Evolutionary conservation across 208 protist genomes (phyloP).

Genomic region (Trypanosoma lewisi): DNA sequence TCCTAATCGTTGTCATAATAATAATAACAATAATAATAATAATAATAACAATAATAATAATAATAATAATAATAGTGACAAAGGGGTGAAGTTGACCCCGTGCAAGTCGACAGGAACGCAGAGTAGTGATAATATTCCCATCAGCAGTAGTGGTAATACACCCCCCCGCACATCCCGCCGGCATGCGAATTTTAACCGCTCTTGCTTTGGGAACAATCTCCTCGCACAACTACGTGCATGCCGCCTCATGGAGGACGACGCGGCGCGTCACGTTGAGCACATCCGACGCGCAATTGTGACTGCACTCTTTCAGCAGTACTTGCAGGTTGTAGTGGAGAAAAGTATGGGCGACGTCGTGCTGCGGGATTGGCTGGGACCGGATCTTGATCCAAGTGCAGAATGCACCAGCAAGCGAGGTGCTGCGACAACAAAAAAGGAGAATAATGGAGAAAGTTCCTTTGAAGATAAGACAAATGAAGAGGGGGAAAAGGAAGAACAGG

Average conservation of each 20-base stretch:
- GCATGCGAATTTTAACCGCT: background rate
- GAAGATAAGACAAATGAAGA: background rate
- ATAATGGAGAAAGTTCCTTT: background rate
- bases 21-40: too few species aligned
- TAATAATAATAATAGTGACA: too few species aligned
- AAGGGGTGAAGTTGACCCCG: background rate
- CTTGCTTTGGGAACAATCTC: background rate
- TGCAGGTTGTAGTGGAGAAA: slow-evolving; percentile 41
- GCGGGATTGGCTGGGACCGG: slow-evolving; percentile 35
- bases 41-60: too few species aligned
- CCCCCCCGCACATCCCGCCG: background rate
- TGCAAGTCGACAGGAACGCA: background rate
- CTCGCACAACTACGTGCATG: background rate
- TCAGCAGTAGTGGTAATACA: background rate
- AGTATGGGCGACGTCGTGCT: slow-evolving; percentile 48
- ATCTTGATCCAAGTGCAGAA: background rate
- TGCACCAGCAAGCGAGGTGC: background rate
- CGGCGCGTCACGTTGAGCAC: slow-evolving; percentile 44
- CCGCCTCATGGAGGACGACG: slow-evolving; percentile 28
- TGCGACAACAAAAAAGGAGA: background rate
- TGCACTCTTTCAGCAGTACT: slow-evolving; percentile 54
- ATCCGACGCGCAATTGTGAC: slow-evolving; percentile 39
- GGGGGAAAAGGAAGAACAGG: background rate
- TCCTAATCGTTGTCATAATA: too few species aligned
- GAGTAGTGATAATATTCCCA: background rate